Base-by-base conservation (phyloP, 1,284 basidiomycete species). In the Fomitopsis palustris region DNA sequence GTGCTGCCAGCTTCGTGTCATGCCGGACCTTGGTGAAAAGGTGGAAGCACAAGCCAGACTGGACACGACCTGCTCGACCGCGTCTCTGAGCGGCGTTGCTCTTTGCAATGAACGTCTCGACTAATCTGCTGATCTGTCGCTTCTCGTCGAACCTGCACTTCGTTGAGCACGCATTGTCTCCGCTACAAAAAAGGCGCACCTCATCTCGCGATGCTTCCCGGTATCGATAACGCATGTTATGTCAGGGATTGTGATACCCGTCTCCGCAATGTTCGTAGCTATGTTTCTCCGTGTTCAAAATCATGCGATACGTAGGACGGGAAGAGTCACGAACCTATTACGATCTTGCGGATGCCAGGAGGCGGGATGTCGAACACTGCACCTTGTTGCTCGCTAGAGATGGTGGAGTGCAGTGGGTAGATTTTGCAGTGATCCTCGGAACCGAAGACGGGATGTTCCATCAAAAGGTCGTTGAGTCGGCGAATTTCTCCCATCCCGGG, bases 151-250 rank as follows among this genome's bases (percentile, higher is more conserved):
- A 99, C 63, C 92, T 93, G 64, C 33, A 55, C 29, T 27, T 16
- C 16, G n/a, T 29, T 38, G 8, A 52, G 29, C 25, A 41, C 25
- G 7, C 23, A 12, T 38, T 31, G 45, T 16, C 17, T 7, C n/a
- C 8, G 21, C 14, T 10, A 29, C 52, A 43, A 2, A 42, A 37
- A 14, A 10, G 5, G 65, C 67, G 57, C 64, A 90, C 88, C 90
- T 85, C 90, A 96, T 96, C 76, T 95, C 90, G 62, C 92, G 84
- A 71, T 99, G 96, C 70, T 95, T 96, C 53, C 97, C 97, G 0
- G 88, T 86, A 72, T 99, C 97, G 59, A 99, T 96, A 14, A 99
- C 97, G 67, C 95, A 96, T 2, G 96, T 98, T 59, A 98, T 93
- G 69, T 99, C 97, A 4, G 96, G 96, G 60, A 99, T 98, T 0